Evolutionary conservation across 139 green algal genomes (phyloP), one percentile per base, ranked within the genome.

Genomic region (Pseudopediastrum boryanum): DNA sequence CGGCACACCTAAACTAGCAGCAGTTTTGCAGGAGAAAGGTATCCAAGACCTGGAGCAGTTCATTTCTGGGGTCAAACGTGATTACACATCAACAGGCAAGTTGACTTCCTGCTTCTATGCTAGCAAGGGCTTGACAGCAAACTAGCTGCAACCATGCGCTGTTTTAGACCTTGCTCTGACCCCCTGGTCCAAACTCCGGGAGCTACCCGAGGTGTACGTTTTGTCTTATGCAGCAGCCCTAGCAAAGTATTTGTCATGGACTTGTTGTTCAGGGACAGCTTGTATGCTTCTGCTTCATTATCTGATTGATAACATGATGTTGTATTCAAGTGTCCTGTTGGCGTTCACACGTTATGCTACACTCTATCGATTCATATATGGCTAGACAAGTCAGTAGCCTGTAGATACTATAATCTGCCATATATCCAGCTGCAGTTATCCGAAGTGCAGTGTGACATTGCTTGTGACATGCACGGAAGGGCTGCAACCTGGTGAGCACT

Each of bases 31-130:
- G 88, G 75, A 78, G 7, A 67, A 78, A 13, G 82, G 82, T 8
- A 85, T 93, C 35, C 13, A 62, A 0, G 54, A 68, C 9, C 66
- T 93, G 10, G 58, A 59, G 27, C 25, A 65, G 0, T 85, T 90
- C 12, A 64, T 92, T 19, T 33, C 61, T 0, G 66, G 66, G n/a
- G 85, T 89, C 44, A 82, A 85, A 42, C 62, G 69, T 5, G 82
- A 89, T 27, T 93, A 89, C 58, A 61, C 83, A 0, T 80, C 88
- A 39, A 51, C 79, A 36, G 85, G 82, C 81, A 35, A 52, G 35
- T 0, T 50, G 35, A 2, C n/a, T n/a, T 13, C 50, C n/a, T n/a
- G 1, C 4, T 44, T 4, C 6, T 41, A 33, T 12, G 12, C 9
- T 56, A 29, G 44, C n/a, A 31, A 10, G 33, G 54, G 8, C 35